phyloP scores from a whole-genome alignment of 75 land plant genomes.

The Isoetes taiwanensis region DNA sequence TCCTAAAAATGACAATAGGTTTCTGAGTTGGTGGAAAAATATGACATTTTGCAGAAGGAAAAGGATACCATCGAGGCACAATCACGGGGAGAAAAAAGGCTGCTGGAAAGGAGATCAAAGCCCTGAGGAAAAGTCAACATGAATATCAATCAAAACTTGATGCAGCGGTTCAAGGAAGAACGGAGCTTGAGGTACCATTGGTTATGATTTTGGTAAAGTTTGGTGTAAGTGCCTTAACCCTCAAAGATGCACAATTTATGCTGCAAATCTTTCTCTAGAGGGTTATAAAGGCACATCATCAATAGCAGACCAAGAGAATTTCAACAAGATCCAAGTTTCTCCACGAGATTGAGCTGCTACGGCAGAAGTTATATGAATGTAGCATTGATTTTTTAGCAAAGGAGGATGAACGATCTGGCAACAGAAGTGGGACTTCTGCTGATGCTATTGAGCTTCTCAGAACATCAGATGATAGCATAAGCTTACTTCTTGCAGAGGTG shows the following conservation, averaged over 20 bases:
- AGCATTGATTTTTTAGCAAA: slow-evolving; percentile 52
- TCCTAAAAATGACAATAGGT: no score
- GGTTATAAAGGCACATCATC: slow-evolving; percentile 36
- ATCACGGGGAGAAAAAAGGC: slow-evolving; percentile 67
- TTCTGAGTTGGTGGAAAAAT: slow-evolving; percentile 28
- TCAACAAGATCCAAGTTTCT: slow-evolving; percentile 44
- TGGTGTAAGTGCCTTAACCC: no score
- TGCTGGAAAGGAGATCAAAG: slow-evolving; percentile 76
- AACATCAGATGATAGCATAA: slow-evolving; percentile 81
- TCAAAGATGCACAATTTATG: no score
- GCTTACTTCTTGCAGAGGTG: slow-evolving; percentile 90
- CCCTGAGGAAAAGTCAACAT: slow-evolving; percentile 58
- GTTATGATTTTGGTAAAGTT: no score
- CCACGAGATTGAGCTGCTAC: slow-evolving; percentile 66
- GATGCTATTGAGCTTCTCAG: slow-evolving; percentile 69
- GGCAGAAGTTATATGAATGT: slow-evolving; percentile 66
- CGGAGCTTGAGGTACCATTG: slow-evolving; percentile 57
- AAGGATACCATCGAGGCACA: slow-evolving; percentile 51
- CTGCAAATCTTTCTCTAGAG: no score
- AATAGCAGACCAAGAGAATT: no score
- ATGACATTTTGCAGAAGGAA: slow-evolving; percentile 39
- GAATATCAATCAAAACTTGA: slow-evolving; percentile 60
- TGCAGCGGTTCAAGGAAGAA: slow-evolving; percentile 39
- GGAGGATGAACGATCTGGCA: slow-evolving; percentile 47
- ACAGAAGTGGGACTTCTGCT: slow-evolving; percentile 24